Evolutionary conservation across 805 yeast genomes (phyloP).

Genomic region (Wickerhamomyces hampshirensis): DNA sequence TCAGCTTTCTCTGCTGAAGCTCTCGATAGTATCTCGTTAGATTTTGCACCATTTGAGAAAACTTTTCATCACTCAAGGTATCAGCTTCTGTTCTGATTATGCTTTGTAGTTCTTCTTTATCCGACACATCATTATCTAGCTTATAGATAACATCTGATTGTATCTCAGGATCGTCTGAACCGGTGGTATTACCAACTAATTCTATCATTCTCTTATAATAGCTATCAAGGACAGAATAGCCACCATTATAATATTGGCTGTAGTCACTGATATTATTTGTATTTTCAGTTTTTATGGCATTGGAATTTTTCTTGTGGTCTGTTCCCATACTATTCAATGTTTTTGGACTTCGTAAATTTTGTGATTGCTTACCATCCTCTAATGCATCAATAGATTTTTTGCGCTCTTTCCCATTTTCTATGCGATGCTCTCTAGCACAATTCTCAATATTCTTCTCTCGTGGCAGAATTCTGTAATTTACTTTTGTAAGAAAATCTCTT

Average conservation of each 20-base stretch:
- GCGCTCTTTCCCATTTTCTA: constrained; percentile 7
- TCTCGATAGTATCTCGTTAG: neutral
- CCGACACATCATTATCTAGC: neutral
- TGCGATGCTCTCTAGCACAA: constrained; percentile 30
- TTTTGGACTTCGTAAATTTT: no score
- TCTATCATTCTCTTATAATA: constrained; percentile 47
- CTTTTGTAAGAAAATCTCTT: constrained; percentile 77
- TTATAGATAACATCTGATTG: neutral
- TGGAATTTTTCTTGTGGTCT: no score
- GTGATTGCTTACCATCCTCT: constrained; percentile 7
- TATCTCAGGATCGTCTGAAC: constrained; percentile 9
- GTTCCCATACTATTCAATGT: no score
- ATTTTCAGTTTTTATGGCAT: no score
- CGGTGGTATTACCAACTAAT: constrained; percentile 37
- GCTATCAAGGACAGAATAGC: constrained; percentile 38
- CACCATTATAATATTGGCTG: constrained; percentile 24
- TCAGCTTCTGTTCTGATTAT: constrained; percentile 26
- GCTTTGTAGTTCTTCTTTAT: neutral
- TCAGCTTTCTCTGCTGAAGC: neutral
- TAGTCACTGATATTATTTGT: constrained; percentile 2
- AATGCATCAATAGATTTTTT: constrained; percentile 17
- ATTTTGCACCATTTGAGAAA: neutral
- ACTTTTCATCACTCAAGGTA: constrained; percentile 19
- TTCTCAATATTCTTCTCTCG: constrained; percentile 34
- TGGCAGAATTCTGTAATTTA: constrained; percentile 75